Conservation (phyloP, 2,329 filamentous ascomycete species). For the Fusarium chlamydosporum region DNA sequence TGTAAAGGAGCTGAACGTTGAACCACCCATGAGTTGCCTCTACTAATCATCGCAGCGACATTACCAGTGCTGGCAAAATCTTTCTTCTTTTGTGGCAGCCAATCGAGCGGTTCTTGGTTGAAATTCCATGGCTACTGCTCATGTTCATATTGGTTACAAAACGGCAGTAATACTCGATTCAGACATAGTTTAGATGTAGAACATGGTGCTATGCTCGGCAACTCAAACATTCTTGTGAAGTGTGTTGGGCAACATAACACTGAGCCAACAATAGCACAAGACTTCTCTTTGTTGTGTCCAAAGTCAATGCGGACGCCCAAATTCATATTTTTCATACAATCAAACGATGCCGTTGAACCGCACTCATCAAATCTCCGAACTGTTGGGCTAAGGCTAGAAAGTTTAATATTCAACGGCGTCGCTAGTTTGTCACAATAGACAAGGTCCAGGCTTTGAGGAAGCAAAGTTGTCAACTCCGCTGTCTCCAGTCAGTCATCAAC, state of each 20-base stretch:
- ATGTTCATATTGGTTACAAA: background rate
- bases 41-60: no score
- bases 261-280: background rate
- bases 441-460: slow-evolving; percentile 23
- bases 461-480: slow-evolving; percentile 3
- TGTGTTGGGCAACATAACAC: slow-evolving; percentile 18
- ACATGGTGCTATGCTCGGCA: background rate
- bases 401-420: slow-evolving; percentile 5
- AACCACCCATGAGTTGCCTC: no score
- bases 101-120: background rate
- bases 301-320: slow-evolving; percentile 8
- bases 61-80: rapidly evolving
- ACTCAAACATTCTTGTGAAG: slow-evolving; percentile 3
- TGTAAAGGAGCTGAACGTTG: background rate
- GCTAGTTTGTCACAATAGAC: slow-evolving; percentile 5
- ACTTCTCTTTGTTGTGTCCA: background rate
- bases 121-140: no score
- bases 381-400: slow-evolving; percentile 17
- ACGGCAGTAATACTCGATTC: background rate
- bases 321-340: background rate
- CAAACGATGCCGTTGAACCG: background rate
- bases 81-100: background rate
- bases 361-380: slow-evolving; percentile 4
- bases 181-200: background rate
- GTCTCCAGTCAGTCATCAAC: background rate